A percentile compares a stretch with the other conserved stretches of the same genome.
Conservation (phyloP, 2,329 filamentous ascomycete genomes). For the Xylariaceae sp. region DNA sequence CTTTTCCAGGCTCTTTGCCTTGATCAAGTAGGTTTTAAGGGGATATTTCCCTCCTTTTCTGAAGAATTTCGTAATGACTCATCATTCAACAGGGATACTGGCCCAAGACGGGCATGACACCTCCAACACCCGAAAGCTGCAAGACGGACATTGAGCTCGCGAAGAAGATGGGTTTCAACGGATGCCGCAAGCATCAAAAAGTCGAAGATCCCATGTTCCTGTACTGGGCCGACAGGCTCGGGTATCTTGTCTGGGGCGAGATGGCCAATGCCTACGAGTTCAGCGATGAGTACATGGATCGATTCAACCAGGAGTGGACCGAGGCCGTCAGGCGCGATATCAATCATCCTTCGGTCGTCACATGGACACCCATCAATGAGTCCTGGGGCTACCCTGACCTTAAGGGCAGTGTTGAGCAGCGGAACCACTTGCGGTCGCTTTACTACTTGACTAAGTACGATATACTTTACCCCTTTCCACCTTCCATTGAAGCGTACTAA, state of each 20-base stretch:
- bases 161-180: slow-evolving; percentile 61
- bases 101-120: slow-evolving; percentile 58
- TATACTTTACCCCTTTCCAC: neutral
- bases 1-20: slow-evolving; percentile 58
- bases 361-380: slow-evolving; percentile 64
- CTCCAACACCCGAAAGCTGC: slow-evolving; percentile 44
- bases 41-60: too few relatives aligned
- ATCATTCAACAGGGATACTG: too few relatives aligned
- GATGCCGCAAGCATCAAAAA: slow-evolving; percentile 62
- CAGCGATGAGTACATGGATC: slow-evolving; percentile 51
- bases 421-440: slow-evolving; percentile 60
- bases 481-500: neutral
- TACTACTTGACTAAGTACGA: slow-evolving; percentile 61
- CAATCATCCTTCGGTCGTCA: slow-evolving; percentile 61
- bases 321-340: slow-evolving; percentile 60
- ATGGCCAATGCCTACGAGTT: slow-evolving; percentile 64
- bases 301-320: slow-evolving; percentile 62
- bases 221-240: slow-evolving; percentile 58
- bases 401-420: slow-evolving; percentile 52
- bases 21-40: too few relatives aligned
- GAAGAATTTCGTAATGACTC: too few relatives aligned
- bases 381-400: slow-evolving; percentile 62
- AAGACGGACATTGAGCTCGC: slow-evolving; percentile 51
- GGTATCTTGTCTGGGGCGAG: slow-evolving; percentile 61
- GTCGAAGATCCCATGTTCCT: slow-evolving; percentile 58